Base-by-base conservation (phyloP, 2,329 filamentous ascomycete species). In the Metarhizium album region DNA sequence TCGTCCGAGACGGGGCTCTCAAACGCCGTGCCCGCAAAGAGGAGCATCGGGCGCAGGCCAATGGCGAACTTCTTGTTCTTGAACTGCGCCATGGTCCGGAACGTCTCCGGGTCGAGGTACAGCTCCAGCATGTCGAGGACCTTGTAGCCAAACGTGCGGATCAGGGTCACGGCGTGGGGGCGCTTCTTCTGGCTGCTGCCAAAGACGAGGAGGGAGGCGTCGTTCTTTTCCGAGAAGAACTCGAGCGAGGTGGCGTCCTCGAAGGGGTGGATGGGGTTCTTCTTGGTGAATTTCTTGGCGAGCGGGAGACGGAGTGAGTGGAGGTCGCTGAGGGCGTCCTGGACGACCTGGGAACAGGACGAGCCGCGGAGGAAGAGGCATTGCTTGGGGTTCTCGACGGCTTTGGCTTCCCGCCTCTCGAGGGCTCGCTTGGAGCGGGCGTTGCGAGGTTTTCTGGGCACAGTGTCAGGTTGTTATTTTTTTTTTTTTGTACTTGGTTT, bases 211-310 rank as follows among this genome's bases (percentile, higher is more conserved):
- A 96, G 74, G 45, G 83, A 86, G 62, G 87, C 84, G 68, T 98
- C 93, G 71, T 98, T 98, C 75, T 97, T 98, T 65, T 90, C 84
- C 55, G 86, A 85, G 74, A 98, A 90, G 74, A 98, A 98, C 70
- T 96, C 89, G 58, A 97, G 79, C 49, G 86, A 91, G 27, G 84
- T 76, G 56, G 86, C 74, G 66, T 94, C 90, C 68, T 96, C 91
- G 69, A 98, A 98, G 2, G 93, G 93, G 69, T 93, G 90, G 61
- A 95, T 86, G 59, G 83, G 78, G 70, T 98, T 98, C 75, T 97
- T 97, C 79, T 97, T 98, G 70, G 83, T 87, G 74, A 98, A 95
- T 59, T 90, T 90, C 69, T 94, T 85, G 57, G 84, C 84, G 54
- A 91, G 78, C 2, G 90, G 90, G 62, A 86, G 83, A 61, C 91